Evolutionary conservation across 306 rosid genomes (phyloP), one percentile per base, ranked within the genome.

Genomic region (Echinosophora koreensis): DNA sequence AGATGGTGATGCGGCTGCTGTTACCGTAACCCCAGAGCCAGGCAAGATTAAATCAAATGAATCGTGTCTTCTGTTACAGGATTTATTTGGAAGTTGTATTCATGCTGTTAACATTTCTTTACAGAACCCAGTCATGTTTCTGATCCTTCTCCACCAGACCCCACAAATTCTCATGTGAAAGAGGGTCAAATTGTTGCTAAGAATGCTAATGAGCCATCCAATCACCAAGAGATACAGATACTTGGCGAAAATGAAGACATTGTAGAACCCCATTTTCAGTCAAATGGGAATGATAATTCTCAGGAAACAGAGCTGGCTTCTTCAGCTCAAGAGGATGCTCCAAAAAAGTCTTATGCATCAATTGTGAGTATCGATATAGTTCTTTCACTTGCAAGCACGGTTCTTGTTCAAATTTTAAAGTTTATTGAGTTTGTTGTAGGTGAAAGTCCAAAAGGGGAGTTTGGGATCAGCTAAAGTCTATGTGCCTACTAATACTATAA

Each of bases 331-430:
- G 91, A 88, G 30, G 92, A 87, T 71, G 77, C 86, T 74, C 89
- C 90, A 32, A 91, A 91, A 88, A 66, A 89, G 80, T 89, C 94
- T 65, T 91, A 91, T 39, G 97, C 97, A 72, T 91, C 92, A 68
- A 89, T 91, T 77, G 92, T 91, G 77, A 86, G 94, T 84, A 64
- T 39, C 51, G 8, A 63, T 61, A 60, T 37, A 52, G 32, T 61
- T 41, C 80, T 51, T 77, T 38, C 52, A 27, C 61, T 80, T 37
- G 73, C 58, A 71, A 71, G 54, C 75, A 17, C 30, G 47, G 55
- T 35, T 56, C 51, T 74, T 72, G n/a, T 74, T 41, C 58, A 83
- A 62, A 22, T 55, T 71, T 80, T 7, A 71, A 78, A 85, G 34
- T 74, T 73, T 68, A 32, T 71, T 60, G 44, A 55, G 32, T 86